phyloP scores from a whole-genome alignment of 208 protist genomes.

The Acanthamoeba comandoni region DNA sequence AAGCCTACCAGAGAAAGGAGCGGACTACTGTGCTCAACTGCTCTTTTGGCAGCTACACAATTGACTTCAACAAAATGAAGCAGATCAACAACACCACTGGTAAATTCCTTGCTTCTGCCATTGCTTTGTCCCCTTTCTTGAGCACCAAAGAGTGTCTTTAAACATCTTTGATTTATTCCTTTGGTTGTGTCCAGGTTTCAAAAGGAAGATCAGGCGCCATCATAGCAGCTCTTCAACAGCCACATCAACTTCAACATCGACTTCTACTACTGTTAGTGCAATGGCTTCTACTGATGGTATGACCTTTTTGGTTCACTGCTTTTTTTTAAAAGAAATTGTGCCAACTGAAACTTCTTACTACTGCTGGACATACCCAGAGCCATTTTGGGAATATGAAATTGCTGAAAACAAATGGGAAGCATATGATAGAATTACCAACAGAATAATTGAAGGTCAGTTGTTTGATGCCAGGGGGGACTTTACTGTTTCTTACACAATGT shows the following conservation, averaged over 20 bases:
- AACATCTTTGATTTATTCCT: neutral
- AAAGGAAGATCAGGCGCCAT: too few species aligned
- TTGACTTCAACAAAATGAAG: neutral
- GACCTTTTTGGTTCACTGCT: neutral
- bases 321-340: neutral
- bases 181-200: too few species aligned
- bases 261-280: neutral
- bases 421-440: constrained; percentile 32
- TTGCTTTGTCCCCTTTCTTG: constrained; percentile 7
- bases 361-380: neutral
- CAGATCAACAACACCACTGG: constrained; percentile 33
- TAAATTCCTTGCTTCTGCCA: constrained; percentile 2
- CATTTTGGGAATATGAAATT: constrained; percentile 35
- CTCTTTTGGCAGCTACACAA: constrained; percentile 7
- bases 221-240: constrained; percentile 13
- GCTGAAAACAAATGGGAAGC: constrained; percentile 58
- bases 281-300: neutral
- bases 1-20: too few species aligned
- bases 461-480: too few species aligned
- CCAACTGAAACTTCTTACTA: neutral
- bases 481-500: too few species aligned
- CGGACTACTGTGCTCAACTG: too few species aligned
- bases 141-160: neutral
- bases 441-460: constrained; percentile 6
- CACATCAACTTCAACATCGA: neutral